Evolutionary conservation across 225 moss, liverwort and hornwort genomes (phyloP).

Genomic region (Straminergon stramineum): DNA sequence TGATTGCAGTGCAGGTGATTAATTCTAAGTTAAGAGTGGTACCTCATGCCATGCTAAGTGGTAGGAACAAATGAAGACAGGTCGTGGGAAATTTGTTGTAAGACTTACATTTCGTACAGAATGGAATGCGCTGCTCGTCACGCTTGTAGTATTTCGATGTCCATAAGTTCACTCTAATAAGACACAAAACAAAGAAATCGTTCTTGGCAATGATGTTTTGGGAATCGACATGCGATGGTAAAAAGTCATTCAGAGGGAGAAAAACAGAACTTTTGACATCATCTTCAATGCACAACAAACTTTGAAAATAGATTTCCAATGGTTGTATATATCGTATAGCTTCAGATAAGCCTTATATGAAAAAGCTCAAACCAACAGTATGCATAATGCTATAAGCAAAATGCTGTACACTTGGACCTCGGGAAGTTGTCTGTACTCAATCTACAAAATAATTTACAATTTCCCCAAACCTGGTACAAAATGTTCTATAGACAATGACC

Average conservation of each 20-base stretch:
- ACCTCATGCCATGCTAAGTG: neutral
- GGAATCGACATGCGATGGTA: neutral
- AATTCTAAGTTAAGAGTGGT: too few relatives aligned
- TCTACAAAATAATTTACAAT: neutral
- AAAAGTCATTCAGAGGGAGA: neutral
- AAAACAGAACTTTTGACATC: neutral
- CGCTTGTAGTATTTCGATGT: neutral
- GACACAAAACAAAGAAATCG: neutral
- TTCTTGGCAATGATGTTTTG: neutral
- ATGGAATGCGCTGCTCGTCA: too few relatives aligned
- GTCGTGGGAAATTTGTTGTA: neutral
- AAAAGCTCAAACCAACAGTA: neutral
- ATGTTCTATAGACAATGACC: neutral
- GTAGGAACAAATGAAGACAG: neutral
- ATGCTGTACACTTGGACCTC: neutral
- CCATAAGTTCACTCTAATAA: rapidly evolving
- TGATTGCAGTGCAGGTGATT: neutral
- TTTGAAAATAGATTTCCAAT: neutral
- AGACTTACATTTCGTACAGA: neutral
- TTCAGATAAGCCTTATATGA: neutral
- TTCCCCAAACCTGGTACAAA: neutral
- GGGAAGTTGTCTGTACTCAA: neutral
- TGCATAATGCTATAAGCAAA: neutral
- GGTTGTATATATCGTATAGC: neutral
- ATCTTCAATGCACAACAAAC: neutral